Conservation (phyloP, 2,329 filamentous ascomycete genomes). For the Apiospora rasikravindrae region DNA sequence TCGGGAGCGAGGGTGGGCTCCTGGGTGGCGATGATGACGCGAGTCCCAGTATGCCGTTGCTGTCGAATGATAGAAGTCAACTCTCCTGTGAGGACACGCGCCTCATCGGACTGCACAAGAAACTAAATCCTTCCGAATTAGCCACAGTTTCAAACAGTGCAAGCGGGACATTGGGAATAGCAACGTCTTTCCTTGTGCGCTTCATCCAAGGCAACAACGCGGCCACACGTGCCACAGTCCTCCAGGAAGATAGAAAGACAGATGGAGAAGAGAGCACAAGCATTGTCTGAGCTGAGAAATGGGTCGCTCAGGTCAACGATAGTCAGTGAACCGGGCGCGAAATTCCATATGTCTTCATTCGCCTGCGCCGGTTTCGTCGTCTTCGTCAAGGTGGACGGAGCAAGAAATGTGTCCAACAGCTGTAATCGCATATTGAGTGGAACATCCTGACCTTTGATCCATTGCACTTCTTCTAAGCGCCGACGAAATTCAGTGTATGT, state of each 20-base stretch:
- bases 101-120: conserved; percentile 62
- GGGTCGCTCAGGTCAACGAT: conserved; percentile 77
- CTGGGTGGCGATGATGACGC: conserved; percentile 76
- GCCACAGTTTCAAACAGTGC: no score
- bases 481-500: conserved; percentile 48
- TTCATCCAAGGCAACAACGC: conserved; percentile 74
- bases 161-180: no score
- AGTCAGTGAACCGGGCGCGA: conserved; percentile 50
- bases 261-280: conserved; percentile 59
- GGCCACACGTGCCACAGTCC: conserved; percentile 25
- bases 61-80: conserved; percentile 69
- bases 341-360: conserved; percentile 35
- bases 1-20: conserved; percentile 74
- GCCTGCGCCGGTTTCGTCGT: no score
- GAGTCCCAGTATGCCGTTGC: conserved; percentile 71
- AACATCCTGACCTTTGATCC: conserved; percentile 44
- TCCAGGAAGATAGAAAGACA: no score
- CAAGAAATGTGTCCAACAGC: conserved; percentile 68
- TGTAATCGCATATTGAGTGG: conserved; percentile 66
- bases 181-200: conserved; percentile 71
- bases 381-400: conserved; percentile 27
- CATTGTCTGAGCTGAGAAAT: conserved; percentile 68
- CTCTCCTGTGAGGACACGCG: conserved; percentile 62
- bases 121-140: no score
- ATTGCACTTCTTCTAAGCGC: conserved; percentile 36